Evolutionary conservation across 164 flowering plant species (phyloP).

Genomic region (Piper betle): DNA sequence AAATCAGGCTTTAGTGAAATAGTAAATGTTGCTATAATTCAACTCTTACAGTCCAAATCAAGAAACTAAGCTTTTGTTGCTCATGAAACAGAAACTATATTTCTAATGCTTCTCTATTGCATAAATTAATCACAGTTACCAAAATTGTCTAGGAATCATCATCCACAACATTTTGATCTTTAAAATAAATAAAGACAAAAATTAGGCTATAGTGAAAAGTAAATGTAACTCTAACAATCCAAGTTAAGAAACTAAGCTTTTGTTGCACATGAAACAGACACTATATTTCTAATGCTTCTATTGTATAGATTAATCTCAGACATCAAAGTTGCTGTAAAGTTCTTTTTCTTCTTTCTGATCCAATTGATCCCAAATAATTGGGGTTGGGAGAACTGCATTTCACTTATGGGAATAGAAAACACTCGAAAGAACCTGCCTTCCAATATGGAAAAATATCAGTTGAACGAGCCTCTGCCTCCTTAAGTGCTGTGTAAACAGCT

Average conservation of each 20-base stretch:
- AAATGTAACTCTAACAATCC: too few species aligned
- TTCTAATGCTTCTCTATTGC: too few species aligned
- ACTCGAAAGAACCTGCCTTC: conserved; percentile 41
- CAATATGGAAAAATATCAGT: conserved; percentile 87
- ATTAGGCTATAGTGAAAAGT: background rate
- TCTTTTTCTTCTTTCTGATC: too few species aligned
- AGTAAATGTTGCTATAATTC: too few species aligned
- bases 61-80: too few species aligned
- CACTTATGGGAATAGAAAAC: background rate
- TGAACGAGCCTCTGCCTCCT: conserved; percentile 87
- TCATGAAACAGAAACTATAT: too few species aligned
- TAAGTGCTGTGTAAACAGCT: conserved; percentile 83
- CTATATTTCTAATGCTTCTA: too few species aligned
- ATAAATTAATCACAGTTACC: too few species aligned
- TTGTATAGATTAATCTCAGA: too few species aligned
- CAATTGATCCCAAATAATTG: background rate
- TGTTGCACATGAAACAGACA: too few species aligned
- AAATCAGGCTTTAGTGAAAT: background rate
- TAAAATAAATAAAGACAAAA: background rate
- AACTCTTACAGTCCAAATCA: background rate
- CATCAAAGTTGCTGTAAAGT: too few species aligned
- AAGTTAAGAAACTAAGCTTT: too few species aligned
- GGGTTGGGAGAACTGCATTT: background rate
- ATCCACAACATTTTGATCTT: conserved; percentile 63
- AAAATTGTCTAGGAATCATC: conserved; percentile 60